phyloP scores from a whole-genome alignment of 1,284 basidiomycete genomes.

The Spongispora temasekensis region DNA sequence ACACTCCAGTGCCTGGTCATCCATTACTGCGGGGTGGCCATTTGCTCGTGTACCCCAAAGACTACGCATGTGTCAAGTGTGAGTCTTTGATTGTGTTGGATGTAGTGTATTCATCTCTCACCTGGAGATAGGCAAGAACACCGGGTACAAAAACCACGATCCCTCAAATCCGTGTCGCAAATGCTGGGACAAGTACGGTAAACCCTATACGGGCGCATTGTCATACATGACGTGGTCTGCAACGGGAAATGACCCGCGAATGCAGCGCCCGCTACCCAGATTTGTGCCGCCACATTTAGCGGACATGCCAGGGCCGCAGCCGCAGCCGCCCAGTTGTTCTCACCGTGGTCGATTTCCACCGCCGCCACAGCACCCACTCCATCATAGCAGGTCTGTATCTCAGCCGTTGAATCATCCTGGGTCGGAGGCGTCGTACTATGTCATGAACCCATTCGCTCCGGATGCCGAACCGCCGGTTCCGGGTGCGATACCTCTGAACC shows the following conservation, averaged over 20 bases:
- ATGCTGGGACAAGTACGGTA: conserved; percentile 70
- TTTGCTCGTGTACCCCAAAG: conserved; percentile 67
- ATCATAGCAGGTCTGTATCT: conserved; percentile 22
- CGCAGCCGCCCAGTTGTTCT: too few species aligned
- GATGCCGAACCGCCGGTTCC: conserved; percentile 41
- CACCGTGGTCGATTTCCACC: conserved; percentile 25
- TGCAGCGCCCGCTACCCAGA: conserved; percentile 34
- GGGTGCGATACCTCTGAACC: conserved; percentile 52
- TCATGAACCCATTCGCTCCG: conserved; percentile 17
- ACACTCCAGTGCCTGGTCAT: conserved; percentile 60
- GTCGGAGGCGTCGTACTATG: conserved; percentile 21
- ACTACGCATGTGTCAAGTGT: conserved; percentile 66
- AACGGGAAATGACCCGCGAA: conserved; percentile 21
- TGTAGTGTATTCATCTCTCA: background rate
- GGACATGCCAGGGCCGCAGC: too few species aligned
- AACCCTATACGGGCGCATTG: conserved; percentile 59
- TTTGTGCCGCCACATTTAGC: conserved; percentile 24
- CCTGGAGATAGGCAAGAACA: conserved; percentile 56
- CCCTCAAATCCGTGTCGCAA: conserved; percentile 64
- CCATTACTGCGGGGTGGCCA: conserved; percentile 60
- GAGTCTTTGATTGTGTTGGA: conserved; percentile 22
- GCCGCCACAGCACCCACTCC: conserved; percentile 13
- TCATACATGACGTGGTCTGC: conserved; percentile 51
- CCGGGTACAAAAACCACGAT: conserved; percentile 69
- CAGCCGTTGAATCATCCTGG: conserved; percentile 12